Base-by-base conservation (phyloP, 495 filamentous ascomycete genomes). In the Entonaema liquescens region DNA sequence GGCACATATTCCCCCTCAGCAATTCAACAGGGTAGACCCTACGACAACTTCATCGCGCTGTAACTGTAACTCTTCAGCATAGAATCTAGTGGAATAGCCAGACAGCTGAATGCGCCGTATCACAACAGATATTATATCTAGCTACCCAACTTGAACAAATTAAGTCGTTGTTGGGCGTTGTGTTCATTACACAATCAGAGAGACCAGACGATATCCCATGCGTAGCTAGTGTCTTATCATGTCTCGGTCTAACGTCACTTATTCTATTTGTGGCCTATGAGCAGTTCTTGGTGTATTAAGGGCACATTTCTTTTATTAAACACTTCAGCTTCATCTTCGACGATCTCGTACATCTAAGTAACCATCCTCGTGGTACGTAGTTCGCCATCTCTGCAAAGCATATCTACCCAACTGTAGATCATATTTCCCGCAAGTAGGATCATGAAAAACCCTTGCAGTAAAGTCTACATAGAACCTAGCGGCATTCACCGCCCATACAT, bases 381-480 rank as follows among this genome's bases (percentile, higher is more conserved):
- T 21, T 56, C 33, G 54, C 54, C 21, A 31, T 28, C 38, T 11
- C 57, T 61, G 42, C 44, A 26, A 52, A 13, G 44, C 62, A 58
- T 54, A 33, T 61, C 65, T 61, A 56, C 57, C 64, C 57, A 67
- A 67, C 49, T 7, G 35, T 67, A 35, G 42, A 44, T 55, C 13
- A 35, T 36, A 33, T 29, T 47, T 17, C 5, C 50, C 53, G 33
- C 31, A 13, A 57, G 25, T 26, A 29, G 40, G 5, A 35, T n/a
- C 31, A 57, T 29, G 9, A 53, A 29, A 33, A 4, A 2, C n/a
- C 25, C 33, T 19, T 44, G 25, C 26, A 19, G 8, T 8, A n/a
- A 47, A 21, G 19, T 28, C 52, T 53, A 21, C 31, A 53, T 49
- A 57, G 42, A 47, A 47, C 56, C 17, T 50, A 35, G 52, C 28